Conservation (phyloP, 495 filamentous ascomycete species). For the Monascus purpureus region DNA sequence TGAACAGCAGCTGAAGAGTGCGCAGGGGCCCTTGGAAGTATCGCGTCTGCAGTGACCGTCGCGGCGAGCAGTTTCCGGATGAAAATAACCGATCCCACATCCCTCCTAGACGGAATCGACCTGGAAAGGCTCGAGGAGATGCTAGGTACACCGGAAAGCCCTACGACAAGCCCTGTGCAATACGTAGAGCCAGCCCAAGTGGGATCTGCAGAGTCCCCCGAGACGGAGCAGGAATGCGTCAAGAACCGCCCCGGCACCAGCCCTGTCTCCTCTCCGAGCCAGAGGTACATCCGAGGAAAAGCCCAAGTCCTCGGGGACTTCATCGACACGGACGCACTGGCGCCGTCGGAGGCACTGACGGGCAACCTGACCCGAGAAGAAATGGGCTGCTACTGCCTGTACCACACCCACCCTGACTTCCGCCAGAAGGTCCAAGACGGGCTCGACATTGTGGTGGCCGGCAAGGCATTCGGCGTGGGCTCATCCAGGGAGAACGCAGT, state of each 20-base stretch:
- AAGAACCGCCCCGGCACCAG: conserved; percentile 3
- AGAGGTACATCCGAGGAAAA: conserved; percentile 9
- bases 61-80: conserved; percentile 28
- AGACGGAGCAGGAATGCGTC: not conserved
- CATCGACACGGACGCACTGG: conserved; percentile 28
- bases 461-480: conserved; percentile 28
- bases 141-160: no score
- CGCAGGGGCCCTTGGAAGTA: conserved; percentile 26
- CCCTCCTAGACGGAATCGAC: conserved; percentile 15
- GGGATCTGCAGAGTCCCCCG: not conserved
- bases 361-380: conserved; percentile 11
- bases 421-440: conserved; percentile 16
- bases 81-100: conserved; percentile 18
- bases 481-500: conserved; percentile 29
- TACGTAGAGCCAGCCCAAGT: not conserved
- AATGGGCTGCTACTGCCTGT: conserved; percentile 19
- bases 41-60: conserved; percentile 26
- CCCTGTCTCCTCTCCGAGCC: no score
- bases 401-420: conserved; percentile 25
- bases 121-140: no score
- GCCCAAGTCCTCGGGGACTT: conserved; percentile 25
- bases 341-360: conserved; percentile 19
- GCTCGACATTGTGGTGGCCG: conserved; percentile 25
- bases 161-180: conserved; percentile 5
- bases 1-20: not conserved